phyloP scores from a whole-genome alignment of 2,329 filamentous ascomycete species.

The Talaromyces albobiverticillius region DNA sequence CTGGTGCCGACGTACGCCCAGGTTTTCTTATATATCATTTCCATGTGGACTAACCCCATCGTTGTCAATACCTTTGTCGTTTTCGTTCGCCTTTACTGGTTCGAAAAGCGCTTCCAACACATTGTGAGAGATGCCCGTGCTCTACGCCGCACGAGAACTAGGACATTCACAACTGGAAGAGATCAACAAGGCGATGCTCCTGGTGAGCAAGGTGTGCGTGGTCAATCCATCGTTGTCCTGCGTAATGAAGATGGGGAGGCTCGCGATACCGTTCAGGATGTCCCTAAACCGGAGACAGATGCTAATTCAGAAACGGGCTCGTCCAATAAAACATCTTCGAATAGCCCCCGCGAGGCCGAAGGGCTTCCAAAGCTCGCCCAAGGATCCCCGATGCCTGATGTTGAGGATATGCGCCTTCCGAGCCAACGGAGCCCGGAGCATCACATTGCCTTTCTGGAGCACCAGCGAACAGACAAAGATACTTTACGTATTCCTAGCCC shows the following conservation, averaged over 20 bases:
- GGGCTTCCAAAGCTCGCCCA: conserved; percentile 1
- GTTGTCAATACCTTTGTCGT: conserved; percentile 83
- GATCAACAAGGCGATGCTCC: conserved; percentile 33
- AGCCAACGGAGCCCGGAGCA: conserved; percentile 62
- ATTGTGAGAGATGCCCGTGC: conserved; percentile 71
- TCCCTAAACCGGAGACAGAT: conserved; percentile 23
- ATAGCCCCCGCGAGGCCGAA: conserved; percentile 18
- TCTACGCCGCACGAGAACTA: conserved; percentile 62
- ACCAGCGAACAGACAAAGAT: conserved; percentile 72
- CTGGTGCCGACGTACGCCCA: conserved; percentile 69
- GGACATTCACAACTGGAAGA: conserved; percentile 47
- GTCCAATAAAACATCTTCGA: conserved; percentile 20
- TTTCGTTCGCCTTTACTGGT: conserved; percentile 93
- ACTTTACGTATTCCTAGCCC: conserved; percentile 88
- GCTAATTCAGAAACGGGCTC: conserved; percentile 25
- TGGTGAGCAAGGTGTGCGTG: conserved; percentile 38
- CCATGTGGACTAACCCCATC: conserved; percentile 77
- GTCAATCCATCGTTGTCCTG: conserved; percentile 37
- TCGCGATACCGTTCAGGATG: conserved; percentile 18
- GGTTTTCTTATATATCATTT: conserved; percentile 66
- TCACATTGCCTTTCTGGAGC: conserved; percentile 83
- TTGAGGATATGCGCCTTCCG: conserved; percentile 53
- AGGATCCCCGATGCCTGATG: conserved; percentile 50
- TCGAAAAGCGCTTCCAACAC: conserved; percentile 90
- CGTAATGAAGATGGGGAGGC: conserved; percentile 32